Percentiles rank a stretch among this genome's conserved stretches.
Evolutionary conservation across 2,329 filamentous ascomycete species (phyloP).

Genomic region (Colletotrichum magnum): DNA sequence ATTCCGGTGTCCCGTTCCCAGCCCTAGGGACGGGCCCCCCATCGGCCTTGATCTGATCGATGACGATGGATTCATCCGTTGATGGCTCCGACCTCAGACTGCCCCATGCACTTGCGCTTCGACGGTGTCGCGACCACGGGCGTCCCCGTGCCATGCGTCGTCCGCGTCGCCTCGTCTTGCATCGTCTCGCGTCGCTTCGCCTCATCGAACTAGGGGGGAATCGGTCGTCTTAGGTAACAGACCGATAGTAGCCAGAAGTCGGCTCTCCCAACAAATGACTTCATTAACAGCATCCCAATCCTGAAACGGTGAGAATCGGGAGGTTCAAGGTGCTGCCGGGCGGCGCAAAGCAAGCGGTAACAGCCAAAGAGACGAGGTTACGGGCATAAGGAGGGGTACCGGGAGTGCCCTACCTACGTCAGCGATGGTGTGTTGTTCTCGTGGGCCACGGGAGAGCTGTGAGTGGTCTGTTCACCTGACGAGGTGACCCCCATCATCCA

Average conservation of each 20-base stretch:
- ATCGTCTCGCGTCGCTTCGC: constrained; percentile 30
- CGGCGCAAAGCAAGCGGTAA: background rate
- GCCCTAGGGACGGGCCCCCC: constrained; percentile 2
- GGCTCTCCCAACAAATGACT: constrained; percentile 28
- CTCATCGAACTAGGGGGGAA: constrained; percentile 18
- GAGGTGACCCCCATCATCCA: constrained; percentile 33
- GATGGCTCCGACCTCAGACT: constrained; percentile 30
- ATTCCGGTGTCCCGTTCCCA: constrained; percentile 19
- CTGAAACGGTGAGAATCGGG: constrained; percentile 33
- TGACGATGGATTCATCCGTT: constrained; percentile 36
- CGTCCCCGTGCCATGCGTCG: constrained; percentile 36
- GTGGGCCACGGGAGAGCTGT: constrained; percentile 35
- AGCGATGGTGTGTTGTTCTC: constrained; percentile 40
- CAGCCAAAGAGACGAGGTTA: constrained; percentile 1
- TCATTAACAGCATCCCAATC: constrained; percentile 23
- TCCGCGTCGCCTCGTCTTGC: constrained; percentile 29
- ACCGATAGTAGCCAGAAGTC: constrained; percentile 30
- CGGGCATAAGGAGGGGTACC: constrained; percentile 28
- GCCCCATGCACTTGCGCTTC: constrained; percentile 32
- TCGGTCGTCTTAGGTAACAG: constrained; percentile 22
- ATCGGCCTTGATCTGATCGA: constrained; percentile 33
- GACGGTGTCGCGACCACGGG: constrained; percentile 32
- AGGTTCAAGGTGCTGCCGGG: constrained; percentile 14
- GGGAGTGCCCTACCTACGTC: constrained; percentile 37
- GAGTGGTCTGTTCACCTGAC: constrained; percentile 40